Evolutionary conservation across 805 yeast species (phyloP).

Genomic region (Lipomyces kockii): DNA sequence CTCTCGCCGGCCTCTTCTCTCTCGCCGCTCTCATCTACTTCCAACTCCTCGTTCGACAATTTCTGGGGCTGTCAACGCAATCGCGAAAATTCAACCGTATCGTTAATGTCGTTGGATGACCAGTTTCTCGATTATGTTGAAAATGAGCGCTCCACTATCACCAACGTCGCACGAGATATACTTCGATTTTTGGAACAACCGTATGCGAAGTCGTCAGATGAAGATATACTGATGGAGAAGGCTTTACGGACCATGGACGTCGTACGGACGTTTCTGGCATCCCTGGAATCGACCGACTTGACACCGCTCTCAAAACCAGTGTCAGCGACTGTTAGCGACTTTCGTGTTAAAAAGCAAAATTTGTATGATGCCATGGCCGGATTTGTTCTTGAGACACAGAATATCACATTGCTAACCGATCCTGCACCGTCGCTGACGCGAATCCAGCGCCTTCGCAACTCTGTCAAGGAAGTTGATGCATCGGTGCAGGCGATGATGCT

Average conservation of each 20-base stretch:
- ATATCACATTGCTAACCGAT: conserved; percentile 54
- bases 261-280: conserved; percentile 42
- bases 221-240: conserved; percentile 21
- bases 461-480: conserved; percentile 20
- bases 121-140: conserved; percentile 16
- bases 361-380: conserved; percentile 60
- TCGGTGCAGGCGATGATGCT: conserved; percentile 24
- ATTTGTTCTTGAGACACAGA: conserved; percentile 69
- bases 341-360: conserved; percentile 72
- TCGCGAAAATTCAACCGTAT: conserved; percentile 15
- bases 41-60: conserved; percentile 10
- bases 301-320: conserved; percentile 30
- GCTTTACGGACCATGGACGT: conserved; percentile 22
- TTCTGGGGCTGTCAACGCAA: conserved; percentile 14
- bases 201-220: conserved; percentile 16
- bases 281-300: conserved; percentile 45
- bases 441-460: conserved; percentile 12
- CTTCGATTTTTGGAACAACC: conserved; percentile 25
- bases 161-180: conserved; percentile 23
- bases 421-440: conserved; percentile 1
- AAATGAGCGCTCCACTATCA: conserved; percentile 12
- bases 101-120: conserved; percentile 22
- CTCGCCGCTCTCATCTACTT: background rate
- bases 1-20: background rate
- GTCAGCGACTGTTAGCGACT: conserved; percentile 51